These are phyloP conservation scores for Solanum virginianum DNA, from an alignment of 257 asterid genomes.

Conservation along the genomic window DNA sequence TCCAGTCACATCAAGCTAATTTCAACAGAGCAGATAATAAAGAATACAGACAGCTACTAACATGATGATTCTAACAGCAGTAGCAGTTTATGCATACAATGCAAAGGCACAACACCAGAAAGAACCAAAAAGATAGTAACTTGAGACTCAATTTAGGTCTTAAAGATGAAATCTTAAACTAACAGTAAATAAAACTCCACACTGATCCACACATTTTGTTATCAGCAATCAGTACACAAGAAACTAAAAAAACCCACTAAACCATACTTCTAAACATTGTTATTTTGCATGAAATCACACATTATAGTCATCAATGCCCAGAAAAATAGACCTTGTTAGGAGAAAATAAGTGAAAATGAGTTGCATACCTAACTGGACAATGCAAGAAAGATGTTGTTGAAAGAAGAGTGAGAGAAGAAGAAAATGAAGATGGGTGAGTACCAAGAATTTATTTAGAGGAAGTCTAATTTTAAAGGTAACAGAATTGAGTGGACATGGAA, in stretches of 20 bases:
- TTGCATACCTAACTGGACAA: constrained; percentile 5
- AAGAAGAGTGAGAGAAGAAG: neutral
- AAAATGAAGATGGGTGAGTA: constrained; percentile 8
- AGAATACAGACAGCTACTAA: neutral
- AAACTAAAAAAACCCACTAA: neutral
- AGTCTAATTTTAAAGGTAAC: constrained; percentile 9
- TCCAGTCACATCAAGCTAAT: neutral
- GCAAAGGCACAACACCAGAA: neutral
- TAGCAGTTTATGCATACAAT: neutral
- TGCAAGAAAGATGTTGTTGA: neutral
- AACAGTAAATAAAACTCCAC: neutral
- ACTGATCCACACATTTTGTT: neutral
- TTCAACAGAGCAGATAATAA: neutral
- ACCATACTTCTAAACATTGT: neutral
- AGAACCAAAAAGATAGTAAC: neutral
- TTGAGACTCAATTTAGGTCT: neutral
- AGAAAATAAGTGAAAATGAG: neutral
- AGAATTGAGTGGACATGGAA: constrained; percentile 3
- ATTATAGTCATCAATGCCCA: neutral
- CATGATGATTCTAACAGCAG: neutral
- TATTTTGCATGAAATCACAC: neutral
- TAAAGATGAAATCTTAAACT: neutral
- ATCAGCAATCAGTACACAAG: neutral
- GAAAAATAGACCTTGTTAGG: neutral
- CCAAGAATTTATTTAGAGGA: neutral